phyloP scores from a whole-genome alignment of 2,329 filamentous ascomycete species.

The Colletotrichum lindemuthianum region DNA sequence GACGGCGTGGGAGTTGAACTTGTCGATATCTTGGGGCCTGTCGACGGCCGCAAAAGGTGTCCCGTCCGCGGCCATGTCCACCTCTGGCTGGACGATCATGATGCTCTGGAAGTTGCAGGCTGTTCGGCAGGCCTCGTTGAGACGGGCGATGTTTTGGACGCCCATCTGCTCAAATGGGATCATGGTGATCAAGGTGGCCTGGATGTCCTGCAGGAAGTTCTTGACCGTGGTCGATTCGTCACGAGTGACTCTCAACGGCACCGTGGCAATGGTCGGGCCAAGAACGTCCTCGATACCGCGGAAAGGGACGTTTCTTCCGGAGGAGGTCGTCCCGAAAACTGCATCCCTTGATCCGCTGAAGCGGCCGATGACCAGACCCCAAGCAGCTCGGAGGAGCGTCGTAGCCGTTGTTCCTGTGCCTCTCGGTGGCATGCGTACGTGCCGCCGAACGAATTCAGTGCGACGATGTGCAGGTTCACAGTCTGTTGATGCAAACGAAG shows the following conservation, averaged over 20 bases:
- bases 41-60: conserved; percentile 7
- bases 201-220: conserved; percentile 38
- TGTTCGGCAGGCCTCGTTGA: conserved; percentile 6
- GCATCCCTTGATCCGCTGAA: conserved; percentile 50
- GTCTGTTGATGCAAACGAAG: background rate
- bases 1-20: conserved; percentile 26
- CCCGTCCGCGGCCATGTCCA: conserved; percentile 24
- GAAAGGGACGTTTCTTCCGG: conserved; percentile 40
- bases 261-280: conserved; percentile 43
- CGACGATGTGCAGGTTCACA: background rate
- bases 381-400: conserved; percentile 45
- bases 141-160: conserved; percentile 43
- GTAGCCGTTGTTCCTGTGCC: conserved; percentile 2
- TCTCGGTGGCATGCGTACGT: background rate
- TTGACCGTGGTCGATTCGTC: background rate
- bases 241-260: conserved; percentile 19
- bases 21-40: conserved; percentile 26
- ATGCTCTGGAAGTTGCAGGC: conserved; percentile 33
- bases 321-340: conserved; percentile 52
- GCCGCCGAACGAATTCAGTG: background rate
- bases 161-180: conserved; percentile 44
- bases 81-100: conserved; percentile 35
- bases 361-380: conserved; percentile 50
- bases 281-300: conserved; percentile 37
- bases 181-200: conserved; percentile 42